These are phyloP conservation scores for Xanthoparmelia taractica DNA, from an alignment of 495 filamentous ascomycete species.

Conservation along the genomic window DNA sequence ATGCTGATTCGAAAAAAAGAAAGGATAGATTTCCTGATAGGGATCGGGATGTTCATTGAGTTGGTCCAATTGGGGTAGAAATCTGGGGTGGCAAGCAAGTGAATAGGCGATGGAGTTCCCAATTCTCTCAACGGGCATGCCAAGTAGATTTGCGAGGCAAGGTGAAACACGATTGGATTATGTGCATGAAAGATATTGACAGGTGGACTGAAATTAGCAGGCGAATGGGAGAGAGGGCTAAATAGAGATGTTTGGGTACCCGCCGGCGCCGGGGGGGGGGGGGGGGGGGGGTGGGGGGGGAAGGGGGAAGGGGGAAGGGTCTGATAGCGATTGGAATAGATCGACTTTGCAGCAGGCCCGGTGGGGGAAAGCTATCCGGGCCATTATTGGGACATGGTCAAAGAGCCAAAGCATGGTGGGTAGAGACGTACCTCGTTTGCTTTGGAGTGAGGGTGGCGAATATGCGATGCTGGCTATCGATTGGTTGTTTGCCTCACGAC, in stretches of 20 bases:
- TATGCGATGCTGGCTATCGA: slow-evolving; percentile 5
- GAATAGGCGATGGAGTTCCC: slow-evolving; percentile 5
- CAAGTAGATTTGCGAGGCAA: slow-evolving; percentile 5
- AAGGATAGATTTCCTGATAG: slow-evolving; percentile 6
- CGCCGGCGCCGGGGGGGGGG: too few relatives aligned
- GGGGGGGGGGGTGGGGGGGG: neutral
- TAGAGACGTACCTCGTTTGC: slow-evolving; percentile 10
- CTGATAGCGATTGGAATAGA: slow-evolving; percentile 13
- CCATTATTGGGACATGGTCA: slow-evolving; percentile 6
- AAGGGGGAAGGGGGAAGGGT: neutral
- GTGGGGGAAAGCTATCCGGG: slow-evolving; percentile 14
- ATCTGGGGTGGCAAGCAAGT: slow-evolving; percentile 12
- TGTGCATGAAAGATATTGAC: slow-evolving; percentile 10
- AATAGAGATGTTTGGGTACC: neutral
- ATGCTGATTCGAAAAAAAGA: slow-evolving; percentile 18
- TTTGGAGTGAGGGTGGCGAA: slow-evolving; percentile 22
- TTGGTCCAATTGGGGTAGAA: neutral
- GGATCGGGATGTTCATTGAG: slow-evolving; percentile 10
- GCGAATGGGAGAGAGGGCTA: slow-evolving; percentile 17
- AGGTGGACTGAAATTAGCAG: slow-evolving; percentile 18
- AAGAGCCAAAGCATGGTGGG: neutral
- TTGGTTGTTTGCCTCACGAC: slow-evolving; percentile 11
- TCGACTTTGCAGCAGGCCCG: slow-evolving; percentile 17
- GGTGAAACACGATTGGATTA: slow-evolving; percentile 12
- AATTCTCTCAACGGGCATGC: slow-evolving; percentile 3